Evolutionary conservation across 208 protist species (phyloP), one percentile per base, ranked within the genome.

Genomic region (Giardia muris): DNA sequence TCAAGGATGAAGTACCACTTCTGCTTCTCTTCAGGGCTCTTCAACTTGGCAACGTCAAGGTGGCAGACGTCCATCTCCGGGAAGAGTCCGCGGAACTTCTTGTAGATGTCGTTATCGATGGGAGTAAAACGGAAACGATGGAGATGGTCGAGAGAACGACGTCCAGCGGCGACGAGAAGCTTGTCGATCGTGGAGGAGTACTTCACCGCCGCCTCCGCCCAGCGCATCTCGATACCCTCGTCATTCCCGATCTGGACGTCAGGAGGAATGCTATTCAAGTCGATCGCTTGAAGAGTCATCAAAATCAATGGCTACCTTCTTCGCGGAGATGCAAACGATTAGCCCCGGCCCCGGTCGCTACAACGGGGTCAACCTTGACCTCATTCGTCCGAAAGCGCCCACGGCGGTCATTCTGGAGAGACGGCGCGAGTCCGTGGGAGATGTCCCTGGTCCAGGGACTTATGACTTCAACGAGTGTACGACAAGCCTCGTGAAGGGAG

Each of bases 51-150:
- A 76, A 86, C 92, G 2, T 47, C 2, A 0, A 93, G 10, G 1
- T 19, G 0, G 4, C 39, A 22, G n/a, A 93, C 46, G 43, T 57
- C 44, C 43, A 93, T 0, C 1, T 67, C 48, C 2, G 92, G 92
- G n/a, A 93, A 93, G n/a, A 2, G 0, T 46, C 47, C n/a, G 89
- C 86, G 45, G 43, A 91, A 93, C 22, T 0, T 46, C 1, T 0
- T 0, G 86, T 91, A 93, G 22, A 93, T 93, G 22, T 57, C 2
- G 91, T 93, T 86, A 19, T 93, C 86, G 1, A 47, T 0, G 0
- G 43, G 0, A 67, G 86, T 93, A 0, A 93, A 67, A 10, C 44
- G 39, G 0, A 93, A 48, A 0, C 1, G 1, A 2, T 90, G n/a
- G 42, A 89, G 86, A 43, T 76, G 57, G 30, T 44, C 86, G 46